Evolutionary conservation across 2,329 filamentous ascomycete species (phyloP).

Genomic region (Colletotrichum abscissum): DNA sequence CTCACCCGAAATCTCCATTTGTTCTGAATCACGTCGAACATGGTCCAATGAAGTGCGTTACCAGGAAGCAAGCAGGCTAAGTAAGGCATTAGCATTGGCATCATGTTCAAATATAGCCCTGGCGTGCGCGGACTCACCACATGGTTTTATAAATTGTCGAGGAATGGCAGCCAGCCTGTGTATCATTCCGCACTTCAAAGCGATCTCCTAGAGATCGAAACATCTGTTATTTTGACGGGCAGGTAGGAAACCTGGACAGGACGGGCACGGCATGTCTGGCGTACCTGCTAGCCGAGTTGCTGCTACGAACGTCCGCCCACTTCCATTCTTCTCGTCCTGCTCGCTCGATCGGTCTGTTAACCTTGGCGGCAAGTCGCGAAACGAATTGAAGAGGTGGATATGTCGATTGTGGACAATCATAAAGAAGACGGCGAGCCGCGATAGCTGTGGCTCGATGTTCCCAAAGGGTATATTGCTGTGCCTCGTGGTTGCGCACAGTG

Average conservation of each 20-base stretch:
- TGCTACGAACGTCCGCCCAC: neutral
- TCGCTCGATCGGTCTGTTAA: neutral
- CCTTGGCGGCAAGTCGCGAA: neutral
- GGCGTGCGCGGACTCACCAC: slow-evolving; percentile 20
- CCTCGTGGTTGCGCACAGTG: neutral
- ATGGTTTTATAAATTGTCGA: slow-evolving; percentile 2
- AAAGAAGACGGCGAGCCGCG: neutral
- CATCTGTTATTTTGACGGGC: neutral
- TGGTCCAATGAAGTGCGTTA: slow-evolving; percentile 16
- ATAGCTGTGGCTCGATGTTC: slow-evolving; percentile 15
- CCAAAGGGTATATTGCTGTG: neutral
- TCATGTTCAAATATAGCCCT: slow-evolving; percentile 5
- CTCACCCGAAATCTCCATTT: slow-evolving; percentile 2
- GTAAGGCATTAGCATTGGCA: slow-evolving; percentile 8
- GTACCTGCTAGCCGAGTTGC: neutral
- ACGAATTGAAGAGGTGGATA: neutral
- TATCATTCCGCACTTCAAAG: neutral
- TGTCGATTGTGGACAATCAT: neutral
- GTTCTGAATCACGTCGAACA: neutral
- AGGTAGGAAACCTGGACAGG: slow-evolving; percentile 20
- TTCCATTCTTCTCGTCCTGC: neutral
- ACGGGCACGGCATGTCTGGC: slow-evolving; percentile 25
- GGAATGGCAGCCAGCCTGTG: neutral
- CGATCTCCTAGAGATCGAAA: slow-evolving; percentile 19
- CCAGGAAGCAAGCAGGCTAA: slow-evolving; percentile 14